Evolutionary conservation across 257 asterid genomes (phyloP), one percentile per base, ranked within the genome.

Genomic region (Verbena officinalis): DNA sequence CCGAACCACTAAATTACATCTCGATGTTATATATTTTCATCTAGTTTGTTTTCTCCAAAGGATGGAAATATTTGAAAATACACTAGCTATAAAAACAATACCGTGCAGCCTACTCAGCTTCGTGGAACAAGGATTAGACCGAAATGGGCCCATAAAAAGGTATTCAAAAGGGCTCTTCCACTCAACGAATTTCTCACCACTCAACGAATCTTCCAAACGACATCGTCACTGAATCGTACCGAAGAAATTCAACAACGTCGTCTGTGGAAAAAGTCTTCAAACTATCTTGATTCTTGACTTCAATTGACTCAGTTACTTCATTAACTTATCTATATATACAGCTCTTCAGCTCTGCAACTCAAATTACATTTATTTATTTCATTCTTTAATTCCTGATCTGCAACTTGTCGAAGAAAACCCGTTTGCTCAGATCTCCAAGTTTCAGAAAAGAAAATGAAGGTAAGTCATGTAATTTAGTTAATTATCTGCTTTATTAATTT

Each of bases 191-290:
- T 19, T 5, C 55, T 5, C 1, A 9, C 31, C 30, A 6, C 21
- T 5, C 3, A 38, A 48, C 24, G 80, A 75, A 75, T 65, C 74
- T 65, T 70, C 73, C 55, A 0, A 42, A 39, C 66, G 55, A 30
- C 57, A 34, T 57, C 59, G 33, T 31, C 31, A 9, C 14, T 5
- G 40, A 1, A 36, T 7, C 10, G 4, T 7, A 9, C 7, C 1
- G 3, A 55, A 55, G 23, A 57, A 36, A 57, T n/a, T 49, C 19
- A 14, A 52, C 62, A 39, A 65, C 1, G 36, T 40, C 45, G 53
- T 11, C n/a, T 52, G 34, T 13, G 31, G 14, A 15, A 52, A 27
- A 36, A 36, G 9, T 63, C 22, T 23, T 74, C 69, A 75, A 59
- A 59, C 15, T 5, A 46, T 16, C n/a, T 0, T 2, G 20, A 46